Evolutionary conservation across 2,329 filamentous ascomycete genomes (phyloP).

Genomic region (Cryphonectria radicalis): DNA sequence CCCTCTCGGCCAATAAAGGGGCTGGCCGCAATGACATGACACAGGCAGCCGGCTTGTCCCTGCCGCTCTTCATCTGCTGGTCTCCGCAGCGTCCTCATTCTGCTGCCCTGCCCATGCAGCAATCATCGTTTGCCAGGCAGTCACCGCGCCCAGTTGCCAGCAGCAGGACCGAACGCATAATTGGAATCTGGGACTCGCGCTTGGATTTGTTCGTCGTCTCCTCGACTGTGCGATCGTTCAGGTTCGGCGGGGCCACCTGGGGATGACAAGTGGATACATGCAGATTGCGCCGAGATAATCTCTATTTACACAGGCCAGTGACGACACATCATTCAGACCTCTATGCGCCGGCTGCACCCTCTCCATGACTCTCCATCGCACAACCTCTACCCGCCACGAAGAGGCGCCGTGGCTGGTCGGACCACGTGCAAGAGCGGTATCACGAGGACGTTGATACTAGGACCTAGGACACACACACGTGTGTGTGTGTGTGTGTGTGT

Average conservation of each 20-base stretch:
- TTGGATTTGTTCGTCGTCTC: not conserved
- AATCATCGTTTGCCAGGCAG: not conserved
- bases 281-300: slow-evolving; percentile 6
- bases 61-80: slow-evolving; percentile 13
- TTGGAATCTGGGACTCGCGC: not conserved
- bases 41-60: slow-evolving; percentile 4
- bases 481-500: not conserved
- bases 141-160: not conserved
- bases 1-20: not conserved
- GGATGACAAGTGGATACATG: slow-evolving; percentile 1
- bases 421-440: not conserved
- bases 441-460: not conserved
- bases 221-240: not conserved
- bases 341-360: not conserved
- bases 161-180: not conserved
- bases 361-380: not conserved
- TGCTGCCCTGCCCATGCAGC: not conserved
- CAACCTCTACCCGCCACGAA: not conserved
- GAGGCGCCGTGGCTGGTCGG: not conserved
- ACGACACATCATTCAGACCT: not conserved
- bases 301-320: slow-evolving; percentile 2
- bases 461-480: not conserved
- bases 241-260: not conserved
- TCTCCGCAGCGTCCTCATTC: not conserved
- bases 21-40: not conserved